These are phyloP conservation scores for Gossypioides kirkii DNA, from an alignment of 345 rosid genomes.

Conservation along the genomic window DNA sequence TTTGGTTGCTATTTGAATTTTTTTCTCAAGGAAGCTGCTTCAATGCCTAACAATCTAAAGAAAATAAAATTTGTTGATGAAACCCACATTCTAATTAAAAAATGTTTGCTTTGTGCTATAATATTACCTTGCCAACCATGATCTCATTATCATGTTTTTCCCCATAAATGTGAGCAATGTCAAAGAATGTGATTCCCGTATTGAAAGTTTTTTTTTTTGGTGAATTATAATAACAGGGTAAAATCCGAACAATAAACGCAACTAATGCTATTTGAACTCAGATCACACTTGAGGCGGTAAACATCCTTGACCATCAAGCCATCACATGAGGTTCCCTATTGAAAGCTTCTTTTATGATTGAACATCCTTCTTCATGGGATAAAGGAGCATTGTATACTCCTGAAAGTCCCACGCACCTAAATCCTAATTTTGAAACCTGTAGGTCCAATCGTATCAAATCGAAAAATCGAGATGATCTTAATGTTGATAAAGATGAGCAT, in stretches of 20 bases:
- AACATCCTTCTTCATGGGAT: slow-evolving; percentile 40
- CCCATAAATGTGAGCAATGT: slow-evolving; percentile 38
- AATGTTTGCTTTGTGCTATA: neutral
- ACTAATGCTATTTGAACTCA: too few relatives aligned
- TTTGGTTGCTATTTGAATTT: slow-evolving; percentile 44
- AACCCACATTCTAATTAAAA: neutral
- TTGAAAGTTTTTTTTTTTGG: too few relatives aligned
- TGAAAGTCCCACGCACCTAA: slow-evolving; percentile 49
- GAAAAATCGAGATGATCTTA: neutral
- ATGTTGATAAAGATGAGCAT: neutral
- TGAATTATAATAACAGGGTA: too few relatives aligned
- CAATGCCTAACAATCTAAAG: slow-evolving; percentile 16
- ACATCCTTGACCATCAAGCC: too few relatives aligned
- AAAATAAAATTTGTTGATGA: neutral
- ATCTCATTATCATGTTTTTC: slow-evolving; percentile 36
- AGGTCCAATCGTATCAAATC: neutral
- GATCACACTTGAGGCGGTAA: too few relatives aligned
- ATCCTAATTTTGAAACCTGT: slow-evolving; percentile 43
- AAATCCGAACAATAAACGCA: too few relatives aligned
- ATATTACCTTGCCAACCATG: slow-evolving; percentile 41
- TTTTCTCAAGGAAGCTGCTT: slow-evolving; percentile 48
- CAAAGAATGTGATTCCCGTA: slow-evolving; percentile 44
- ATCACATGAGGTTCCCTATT: too few relatives aligned
- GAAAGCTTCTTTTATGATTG: slow-evolving; percentile 34
- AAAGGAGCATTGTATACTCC: slow-evolving; percentile 35